Percentiles rank a stretch among this genome's conserved stretches.
phyloP scores from a whole-genome alignment of 495 filamentous ascomycete species.

The Penicillium riverlandense region DNA sequence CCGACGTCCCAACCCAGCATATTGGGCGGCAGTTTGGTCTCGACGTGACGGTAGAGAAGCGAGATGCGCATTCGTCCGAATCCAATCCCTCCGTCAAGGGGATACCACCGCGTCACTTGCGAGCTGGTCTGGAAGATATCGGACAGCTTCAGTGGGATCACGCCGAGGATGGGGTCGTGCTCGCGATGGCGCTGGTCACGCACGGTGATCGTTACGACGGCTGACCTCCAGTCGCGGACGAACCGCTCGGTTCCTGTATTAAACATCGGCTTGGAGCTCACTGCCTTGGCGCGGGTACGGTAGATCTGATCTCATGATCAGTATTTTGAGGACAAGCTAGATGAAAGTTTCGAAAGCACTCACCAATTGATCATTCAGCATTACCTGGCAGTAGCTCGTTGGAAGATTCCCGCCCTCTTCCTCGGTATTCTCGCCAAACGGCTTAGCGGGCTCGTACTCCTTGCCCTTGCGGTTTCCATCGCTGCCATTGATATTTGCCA shows the following conservation, averaged over 20 bases:
- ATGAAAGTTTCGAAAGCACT: background rate
- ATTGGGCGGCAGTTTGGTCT: slow-evolving; percentile 69
- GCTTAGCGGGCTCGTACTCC: slow-evolving; percentile 85
- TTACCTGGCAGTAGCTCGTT: slow-evolving; percentile 84
- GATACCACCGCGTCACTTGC: slow-evolving; percentile 67
- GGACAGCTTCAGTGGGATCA: slow-evolving; percentile 79
- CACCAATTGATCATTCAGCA: slow-evolving; percentile 80
- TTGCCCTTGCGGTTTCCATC: slow-evolving; percentile 59
- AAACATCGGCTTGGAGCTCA: slow-evolving; percentile 91
- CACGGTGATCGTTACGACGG: slow-evolving; percentile 78
- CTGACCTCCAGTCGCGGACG: slow-evolving; percentile 87
- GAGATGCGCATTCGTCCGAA: slow-evolving; percentile 90
- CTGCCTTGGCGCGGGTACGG: slow-evolving; percentile 82
- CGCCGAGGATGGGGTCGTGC: slow-evolving; percentile 90
- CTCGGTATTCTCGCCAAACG: slow-evolving; percentile 75
- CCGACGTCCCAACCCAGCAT: slow-evolving; percentile 91
- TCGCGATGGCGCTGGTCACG: slow-evolving; percentile 81
- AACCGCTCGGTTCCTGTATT: slow-evolving; percentile 94
- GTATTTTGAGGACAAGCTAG: background rate
- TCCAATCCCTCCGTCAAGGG: slow-evolving; percentile 61
- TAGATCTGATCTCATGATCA: slow-evolving; percentile 47
- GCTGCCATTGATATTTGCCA: slow-evolving; percentile 63
- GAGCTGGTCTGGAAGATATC: slow-evolving; percentile 80
- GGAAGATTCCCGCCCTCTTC: slow-evolving; percentile 73
- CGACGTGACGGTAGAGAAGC: slow-evolving; percentile 77